A percentile compares a stretch with the other conserved stretches of the same genome.
These are phyloP conservation scores for Boletus tylopilopsis DNA, from an alignment of 768 basidiomycete genomes.

Conservation along the genomic window DNA sequence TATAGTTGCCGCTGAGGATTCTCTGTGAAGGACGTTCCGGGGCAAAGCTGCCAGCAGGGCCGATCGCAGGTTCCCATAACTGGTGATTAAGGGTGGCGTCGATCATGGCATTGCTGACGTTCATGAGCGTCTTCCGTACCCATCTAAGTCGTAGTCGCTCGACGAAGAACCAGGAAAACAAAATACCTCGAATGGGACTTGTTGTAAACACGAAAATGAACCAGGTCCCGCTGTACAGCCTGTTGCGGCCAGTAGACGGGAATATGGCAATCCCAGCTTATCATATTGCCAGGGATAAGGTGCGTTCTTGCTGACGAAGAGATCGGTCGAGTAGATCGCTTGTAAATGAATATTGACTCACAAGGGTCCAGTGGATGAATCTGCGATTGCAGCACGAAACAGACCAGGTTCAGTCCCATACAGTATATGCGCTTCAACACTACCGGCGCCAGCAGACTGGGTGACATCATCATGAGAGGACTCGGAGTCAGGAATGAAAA, in stretches of 20 bases:
- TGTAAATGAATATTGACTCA: conserved; percentile 1
- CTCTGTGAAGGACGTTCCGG: conserved; percentile 42
- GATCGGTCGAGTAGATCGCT: not conserved
- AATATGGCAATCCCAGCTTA: conserved; percentile 48
- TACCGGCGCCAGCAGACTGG: conserved; percentile 19
- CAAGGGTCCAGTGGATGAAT: conserved; percentile 20
- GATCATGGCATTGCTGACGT: conserved; percentile 47
- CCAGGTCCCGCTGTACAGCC: conserved; percentile 40
- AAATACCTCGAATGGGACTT: conserved; percentile 16
- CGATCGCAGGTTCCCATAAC: conserved; percentile 55
- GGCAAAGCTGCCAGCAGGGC: conserved; percentile 47
- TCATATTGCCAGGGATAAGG: conserved; percentile 45
- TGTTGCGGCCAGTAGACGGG: conserved; percentile 41
- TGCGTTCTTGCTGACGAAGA: conserved; percentile 44
- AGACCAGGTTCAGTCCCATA: conserved; percentile 5
- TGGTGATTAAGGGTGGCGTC: conserved; percentile 44
- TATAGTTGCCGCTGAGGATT: conserved; percentile 46
- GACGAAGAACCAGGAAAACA: not conserved
- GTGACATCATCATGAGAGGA: not conserved
- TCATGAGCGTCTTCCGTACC: conserved; percentile 40
- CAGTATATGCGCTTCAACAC: conserved; percentile 12
- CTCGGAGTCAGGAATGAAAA: not conserved
- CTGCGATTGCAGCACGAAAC: conserved; percentile 17
- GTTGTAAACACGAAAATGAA: conserved; percentile 41
- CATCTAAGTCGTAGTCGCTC: not conserved